These are phyloP conservation scores for Mycena epipterygia DNA, from an alignment of 768 basidiomycete genomes.

Conservation along the genomic window DNA sequence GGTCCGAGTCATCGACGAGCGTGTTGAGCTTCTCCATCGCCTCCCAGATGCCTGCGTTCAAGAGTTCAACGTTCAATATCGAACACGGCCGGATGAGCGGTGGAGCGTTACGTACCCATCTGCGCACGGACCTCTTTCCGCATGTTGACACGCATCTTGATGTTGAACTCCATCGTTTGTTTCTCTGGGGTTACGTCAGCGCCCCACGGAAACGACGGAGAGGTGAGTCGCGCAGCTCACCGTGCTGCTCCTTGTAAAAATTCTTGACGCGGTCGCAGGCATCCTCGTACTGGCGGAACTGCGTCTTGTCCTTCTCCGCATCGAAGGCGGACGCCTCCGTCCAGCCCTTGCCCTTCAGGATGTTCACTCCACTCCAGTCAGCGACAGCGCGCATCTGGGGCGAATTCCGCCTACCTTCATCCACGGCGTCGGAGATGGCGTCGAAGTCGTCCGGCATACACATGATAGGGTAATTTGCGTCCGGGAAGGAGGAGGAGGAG, in stretches of 20 bases:
- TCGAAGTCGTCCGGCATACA: slow-evolving; percentile 51
- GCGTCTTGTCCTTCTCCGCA: slow-evolving; percentile 73
- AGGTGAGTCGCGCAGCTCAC: slow-evolving; percentile 47
- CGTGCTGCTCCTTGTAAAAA: slow-evolving; percentile 86
- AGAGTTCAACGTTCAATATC: not conserved
- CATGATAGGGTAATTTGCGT: slow-evolving; percentile 5
- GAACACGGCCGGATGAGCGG: not conserved
- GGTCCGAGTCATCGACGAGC: slow-evolving; percentile 91
- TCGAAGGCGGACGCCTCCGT: slow-evolving; percentile 71
- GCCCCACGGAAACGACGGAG: not conserved
- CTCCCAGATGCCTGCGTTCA: slow-evolving; percentile 69
- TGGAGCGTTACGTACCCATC: slow-evolving; percentile 65
- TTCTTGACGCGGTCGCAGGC: slow-evolving; percentile 85
- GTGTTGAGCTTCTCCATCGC: slow-evolving; percentile 91
- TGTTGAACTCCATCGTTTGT: slow-evolving; percentile 89
- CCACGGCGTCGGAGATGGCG: slow-evolving; percentile 61
- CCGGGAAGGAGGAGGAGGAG: no score
- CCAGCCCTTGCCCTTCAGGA: slow-evolving; percentile 73
- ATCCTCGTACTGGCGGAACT: slow-evolving; percentile 79
- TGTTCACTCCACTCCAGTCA: slow-evolving; percentile 65
- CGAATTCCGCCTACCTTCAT: slow-evolving; percentile 53
- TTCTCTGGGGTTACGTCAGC: slow-evolving; percentile 65
- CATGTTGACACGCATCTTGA: slow-evolving; percentile 82
- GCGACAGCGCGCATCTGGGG: not conserved
- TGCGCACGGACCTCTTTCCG: slow-evolving; percentile 75